phyloP scores from a whole-genome alignment of 2,329 filamentous ascomycete species.

The Clonostachys rosea region DNA sequence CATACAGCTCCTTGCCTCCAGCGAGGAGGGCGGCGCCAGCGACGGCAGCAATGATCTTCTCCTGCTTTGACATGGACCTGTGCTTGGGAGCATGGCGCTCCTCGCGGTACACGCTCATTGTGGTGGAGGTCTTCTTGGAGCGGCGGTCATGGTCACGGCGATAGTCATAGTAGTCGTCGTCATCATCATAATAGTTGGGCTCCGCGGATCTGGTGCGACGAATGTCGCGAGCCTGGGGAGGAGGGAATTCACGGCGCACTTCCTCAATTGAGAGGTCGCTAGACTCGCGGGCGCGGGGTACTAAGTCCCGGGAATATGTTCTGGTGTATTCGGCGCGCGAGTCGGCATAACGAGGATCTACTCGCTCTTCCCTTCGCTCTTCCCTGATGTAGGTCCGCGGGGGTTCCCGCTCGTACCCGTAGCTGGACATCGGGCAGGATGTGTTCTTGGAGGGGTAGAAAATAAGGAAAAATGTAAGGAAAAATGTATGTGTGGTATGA shows the following conservation, averaged over 20 bases:
- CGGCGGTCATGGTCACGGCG: conserved; percentile 44
- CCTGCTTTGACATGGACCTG: conserved; percentile 50
- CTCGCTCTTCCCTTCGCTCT: conserved; percentile 42
- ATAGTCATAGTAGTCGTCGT: conserved; percentile 37
- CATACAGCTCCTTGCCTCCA: conserved; percentile 62
- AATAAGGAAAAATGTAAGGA: too few species aligned
- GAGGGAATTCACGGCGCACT: conserved; percentile 78
- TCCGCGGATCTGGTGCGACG: conserved; percentile 63
- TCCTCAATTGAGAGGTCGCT: conserved; percentile 76
- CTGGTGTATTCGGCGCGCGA: conserved; percentile 42
- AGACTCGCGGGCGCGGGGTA: conserved; percentile 58
- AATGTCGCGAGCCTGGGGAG: conserved; percentile 49
- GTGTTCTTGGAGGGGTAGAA: background rate
- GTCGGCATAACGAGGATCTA: conserved; percentile 49
- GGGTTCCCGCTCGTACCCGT: conserved; percentile 52
- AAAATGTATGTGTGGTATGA: too few species aligned
- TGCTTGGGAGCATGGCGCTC: conserved; percentile 50
- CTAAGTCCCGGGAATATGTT: conserved; percentile 22
- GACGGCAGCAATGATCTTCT: conserved; percentile 63
- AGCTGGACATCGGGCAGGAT: conserved; percentile 30
- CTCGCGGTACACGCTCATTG: conserved; percentile 40
- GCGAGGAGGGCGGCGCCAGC: conserved; percentile 60
- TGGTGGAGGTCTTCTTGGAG: conserved; percentile 34
- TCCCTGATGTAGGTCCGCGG: conserved; percentile 48
- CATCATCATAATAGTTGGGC: conserved; percentile 53